Conservation (phyloP, 78 protist genomes). For the Tieghemostelium lacteum region DNA sequence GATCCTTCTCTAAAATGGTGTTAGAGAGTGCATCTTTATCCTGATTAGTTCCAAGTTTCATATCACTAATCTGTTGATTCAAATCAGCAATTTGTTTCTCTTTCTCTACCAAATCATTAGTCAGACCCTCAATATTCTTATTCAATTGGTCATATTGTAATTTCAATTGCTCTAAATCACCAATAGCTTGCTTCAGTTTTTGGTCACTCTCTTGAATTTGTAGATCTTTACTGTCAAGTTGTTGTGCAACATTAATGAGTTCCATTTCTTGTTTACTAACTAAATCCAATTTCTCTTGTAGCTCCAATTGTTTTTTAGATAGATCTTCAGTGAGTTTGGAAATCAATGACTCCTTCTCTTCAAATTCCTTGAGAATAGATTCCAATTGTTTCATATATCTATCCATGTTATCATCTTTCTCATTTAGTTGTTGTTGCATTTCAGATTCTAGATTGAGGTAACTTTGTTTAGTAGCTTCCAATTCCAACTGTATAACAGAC, state of each 20-base stretch:
- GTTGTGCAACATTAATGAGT: background rate
- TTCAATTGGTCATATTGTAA: background rate
- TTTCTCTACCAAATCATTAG: background rate
- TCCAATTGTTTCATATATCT: background rate
- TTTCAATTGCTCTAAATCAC: too few species aligned
- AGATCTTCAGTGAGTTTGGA: background rate
- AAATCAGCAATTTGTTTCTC: background rate
- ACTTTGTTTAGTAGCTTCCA: background rate
- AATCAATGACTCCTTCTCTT: background rate
- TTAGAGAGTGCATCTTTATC: background rate
- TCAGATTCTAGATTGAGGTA: background rate
- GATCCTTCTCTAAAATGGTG: background rate
- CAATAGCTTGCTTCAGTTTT: too few species aligned
- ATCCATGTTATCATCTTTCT: background rate
- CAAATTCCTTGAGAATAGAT: background rate
- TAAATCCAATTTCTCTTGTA: background rate
- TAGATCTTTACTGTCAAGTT: too few species aligned
- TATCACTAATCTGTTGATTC: constrained; percentile 19
- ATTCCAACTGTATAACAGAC: background rate
- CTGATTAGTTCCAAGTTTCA: background rate
- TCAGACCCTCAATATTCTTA: background rate
- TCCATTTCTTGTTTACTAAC: background rate
- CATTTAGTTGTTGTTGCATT: background rate
- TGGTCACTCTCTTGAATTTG: too few species aligned
- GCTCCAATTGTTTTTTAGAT: background rate